Evolutionary conservation across 441 rosid species (phyloP), one percentile per base, ranked within the genome.

Genomic region (Erodium texanum): DNA sequence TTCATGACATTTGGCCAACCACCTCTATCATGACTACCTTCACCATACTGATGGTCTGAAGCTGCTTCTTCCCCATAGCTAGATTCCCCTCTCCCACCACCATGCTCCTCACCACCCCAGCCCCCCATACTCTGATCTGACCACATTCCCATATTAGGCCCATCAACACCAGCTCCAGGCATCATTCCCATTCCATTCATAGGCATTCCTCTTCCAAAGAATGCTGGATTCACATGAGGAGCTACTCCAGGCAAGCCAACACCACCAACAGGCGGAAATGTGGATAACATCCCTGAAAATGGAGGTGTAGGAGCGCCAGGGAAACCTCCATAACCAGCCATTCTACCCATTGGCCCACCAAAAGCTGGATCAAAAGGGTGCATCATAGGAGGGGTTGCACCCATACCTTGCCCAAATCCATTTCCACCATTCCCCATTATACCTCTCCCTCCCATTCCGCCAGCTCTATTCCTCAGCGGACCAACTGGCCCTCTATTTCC

Each of bases 141-240:
- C 97, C 95, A 88, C 87, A 88, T 88, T 75, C 89, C 95, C 86
- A 84, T 82, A 71, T 83, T 83, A 65, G 87, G 92, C 23, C 89
- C 94, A 69, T 88, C 97, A 67, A 79, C 79, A 68, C 82, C 89
- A 67, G 81, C 52, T 12, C 75, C 66, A n/a, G 85, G 89, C 94
- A 88, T 87, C 95, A 88, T 90, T 41, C 95, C 93, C 91, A 90
- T 84, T 70, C 86, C 92, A 77, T 79, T 82, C 82, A 85, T 82
- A 0, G 90, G 89, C 88, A 90, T 87, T 65, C 92, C 91, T 68
- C 87, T 79, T 58, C 87, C 88, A 71, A 90, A 90, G 74, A 90
- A 85, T n/a, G 93, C 93, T 24, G 93, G 95, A 80, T 90, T 90
- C 62, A 90, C 87, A 78, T 88, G 97, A 65, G 97, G 97, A 66